A percentile compares a stretch with the other conserved stretches of the same genome.
Conservation (phyloP, 2,329 filamentous ascomycete genomes). For the Stagonosporopsis vannaccii region DNA sequence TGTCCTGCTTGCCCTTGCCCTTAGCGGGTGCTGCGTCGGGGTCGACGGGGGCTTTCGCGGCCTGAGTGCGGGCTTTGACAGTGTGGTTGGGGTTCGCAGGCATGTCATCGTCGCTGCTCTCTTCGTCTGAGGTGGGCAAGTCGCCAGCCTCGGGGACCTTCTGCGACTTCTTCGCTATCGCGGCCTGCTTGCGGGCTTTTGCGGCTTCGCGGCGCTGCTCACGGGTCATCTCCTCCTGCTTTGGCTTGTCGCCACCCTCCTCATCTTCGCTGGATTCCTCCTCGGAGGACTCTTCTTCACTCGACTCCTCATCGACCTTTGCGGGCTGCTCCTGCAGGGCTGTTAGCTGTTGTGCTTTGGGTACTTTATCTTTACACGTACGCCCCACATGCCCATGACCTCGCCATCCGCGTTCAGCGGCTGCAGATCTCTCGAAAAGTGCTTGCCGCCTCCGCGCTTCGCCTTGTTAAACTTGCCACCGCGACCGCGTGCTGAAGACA, state of each 20-base stretch:
- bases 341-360: conserved; percentile 25
- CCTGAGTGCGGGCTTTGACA: conserved; percentile 71
- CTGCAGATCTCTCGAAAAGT: conserved; percentile 90
- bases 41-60: conserved; percentile 59
- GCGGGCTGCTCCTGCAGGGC: conserved; percentile 48
- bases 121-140: conserved; percentile 73
- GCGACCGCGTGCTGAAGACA: conserved; percentile 72
- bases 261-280: conserved; percentile 53
- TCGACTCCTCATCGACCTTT: conserved; percentile 59
- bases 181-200: conserved; percentile 90
- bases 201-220: conserved; percentile 87
- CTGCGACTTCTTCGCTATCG: conserved; percentile 77
- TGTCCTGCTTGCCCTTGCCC: conserved; percentile 62
- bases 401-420: conserved; percentile 90
- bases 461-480: conserved; percentile 96
- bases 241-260: conserved; percentile 49
- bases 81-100: conserved; percentile 92
- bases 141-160: conserved; percentile 82
- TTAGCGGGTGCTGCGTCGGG: conserved; percentile 55
- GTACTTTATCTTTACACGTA: conserved; percentile 50
- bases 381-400: conserved; percentile 85
- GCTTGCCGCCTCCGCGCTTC: conserved; percentile 91
- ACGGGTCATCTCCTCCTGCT: conserved; percentile 71
- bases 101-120: conserved; percentile 66
- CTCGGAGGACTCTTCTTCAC: conserved; percentile 54